Evolutionary conservation across 805 yeast species (phyloP), one percentile per base, ranked within the genome.

Genomic region (Deakozyma indianensis): DNA sequence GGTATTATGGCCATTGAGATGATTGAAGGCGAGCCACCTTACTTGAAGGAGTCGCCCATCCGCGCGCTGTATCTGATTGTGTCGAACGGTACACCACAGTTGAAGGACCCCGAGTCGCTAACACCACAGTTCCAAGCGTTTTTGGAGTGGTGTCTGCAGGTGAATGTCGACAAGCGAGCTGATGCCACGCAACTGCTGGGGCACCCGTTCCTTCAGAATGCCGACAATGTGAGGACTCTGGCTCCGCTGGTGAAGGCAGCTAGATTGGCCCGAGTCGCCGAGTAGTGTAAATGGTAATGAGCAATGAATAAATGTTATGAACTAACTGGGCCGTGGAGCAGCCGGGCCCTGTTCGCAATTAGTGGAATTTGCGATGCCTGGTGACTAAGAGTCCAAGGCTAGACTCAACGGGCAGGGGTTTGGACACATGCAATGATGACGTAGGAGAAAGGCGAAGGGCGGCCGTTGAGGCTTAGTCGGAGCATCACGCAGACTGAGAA

Each of bases 91-190:
- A 83, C 88, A 21, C 92, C 92, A 4, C 77, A 78, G 56, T 67
- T 82, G 52, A 80, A 78, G 59, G 57, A 64, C 73, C 87, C 90
- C 2, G 86, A 79, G 46, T 55, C 69, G 32, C 67, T 92, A 49
- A 78, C 90, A 7, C 70, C 78, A 47, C 77, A 80, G 27, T 81
- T 94, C 48, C 86, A 84, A 68, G 78, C 83, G 58, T 92, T 92
- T 60, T 71, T 92, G 60, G 78, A 88, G 44, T 85, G 87, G 50
- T 87, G 97, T 66, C 69, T 92, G 22, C 86, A 96, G 64, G 97
- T 90, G 29, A 97, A 94, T 61, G 95, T 87, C 40, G 75, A 83
- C 55, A 82, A 81, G 57, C 75, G 99, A 54, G 97, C 97, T 1
- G 74, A 81, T 16, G 85, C 97, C 3, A 87, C 82, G 54, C 96